phyloP scores from a whole-genome alignment of 1,139 yeast species.

The Scheffersomyces illinoinensis region DNA sequence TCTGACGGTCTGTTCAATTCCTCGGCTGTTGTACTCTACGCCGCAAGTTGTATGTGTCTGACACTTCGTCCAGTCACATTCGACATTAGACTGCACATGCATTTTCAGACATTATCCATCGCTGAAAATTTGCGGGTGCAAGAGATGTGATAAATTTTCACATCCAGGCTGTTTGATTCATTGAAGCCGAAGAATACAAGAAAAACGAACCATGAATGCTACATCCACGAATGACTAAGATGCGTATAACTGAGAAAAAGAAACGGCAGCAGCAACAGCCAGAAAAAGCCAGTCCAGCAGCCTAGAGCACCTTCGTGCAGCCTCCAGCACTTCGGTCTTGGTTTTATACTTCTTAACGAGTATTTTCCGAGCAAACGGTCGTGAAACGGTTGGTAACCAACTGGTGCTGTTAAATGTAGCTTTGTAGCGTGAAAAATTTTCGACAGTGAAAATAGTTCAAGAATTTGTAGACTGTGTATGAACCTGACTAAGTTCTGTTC shows the following conservation, averaged over 20 bases:
- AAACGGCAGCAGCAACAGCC: background rate
- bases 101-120: background rate
- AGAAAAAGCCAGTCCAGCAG: background rate
- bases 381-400: background rate
- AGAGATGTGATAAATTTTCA: background rate
- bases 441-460: background rate
- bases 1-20: background rate
- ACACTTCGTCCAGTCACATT: background rate
- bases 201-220: background rate
- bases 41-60: background rate
- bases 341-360: background rate
- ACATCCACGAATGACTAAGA: background rate
- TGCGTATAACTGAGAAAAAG: background rate
- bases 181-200: background rate
- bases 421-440: background rate
- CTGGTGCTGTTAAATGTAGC: background rate
- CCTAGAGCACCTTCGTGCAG: background rate
- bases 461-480: background rate
- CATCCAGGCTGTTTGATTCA: background rate
- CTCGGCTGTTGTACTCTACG: background rate
- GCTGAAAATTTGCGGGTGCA: background rate
- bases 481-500: background rate
- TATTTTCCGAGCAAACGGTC: background rate
- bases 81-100: background rate
- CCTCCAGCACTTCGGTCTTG: background rate